phyloP scores from a whole-genome alignment of 306 rosid genomes.

The Rubus parviflorus region DNA sequence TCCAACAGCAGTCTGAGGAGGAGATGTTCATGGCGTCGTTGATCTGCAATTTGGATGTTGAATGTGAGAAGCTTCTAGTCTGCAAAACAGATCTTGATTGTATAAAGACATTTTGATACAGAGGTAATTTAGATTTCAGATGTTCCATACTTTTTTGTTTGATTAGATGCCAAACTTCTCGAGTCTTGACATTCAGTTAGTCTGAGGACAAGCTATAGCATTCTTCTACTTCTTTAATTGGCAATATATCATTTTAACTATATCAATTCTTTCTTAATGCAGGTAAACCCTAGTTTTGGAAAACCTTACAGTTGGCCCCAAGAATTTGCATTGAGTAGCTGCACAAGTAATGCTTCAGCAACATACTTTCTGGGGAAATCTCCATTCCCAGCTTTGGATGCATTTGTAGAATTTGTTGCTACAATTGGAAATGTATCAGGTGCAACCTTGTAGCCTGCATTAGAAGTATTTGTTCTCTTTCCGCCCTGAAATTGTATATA shows the following conservation, averaged over 20 bases:
- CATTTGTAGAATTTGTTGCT: slow-evolving; percentile 64
- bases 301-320: slow-evolving; percentile 30
- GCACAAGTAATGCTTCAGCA: slow-evolving; percentile 49
- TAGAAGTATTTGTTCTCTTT: neutral
- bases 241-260: neutral
- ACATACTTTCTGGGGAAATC: slow-evolving; percentile 74
- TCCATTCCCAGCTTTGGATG: slow-evolving; percentile 76
- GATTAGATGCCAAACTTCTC: neutral
- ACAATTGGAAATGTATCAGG: slow-evolving; percentile 74
- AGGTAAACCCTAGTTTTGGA: slow-evolving; percentile 54
- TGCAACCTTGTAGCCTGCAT: slow-evolving; percentile 19
- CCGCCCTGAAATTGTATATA: slow-evolving; percentile 1
- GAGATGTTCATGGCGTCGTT: slow-evolving; percentile 85
- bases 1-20: slow-evolving; percentile 58
- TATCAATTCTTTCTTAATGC: slow-evolving; percentile 27
- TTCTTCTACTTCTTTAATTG: slow-evolving; percentile 7
- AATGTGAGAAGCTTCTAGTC: slow-evolving; percentile 67
- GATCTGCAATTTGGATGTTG: slow-evolving; percentile 83
- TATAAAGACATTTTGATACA: slow-evolving; percentile 74
- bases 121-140: slow-evolving; percentile 57
- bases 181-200: neutral
- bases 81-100: slow-evolving; percentile 78
- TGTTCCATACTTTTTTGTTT: slow-evolving; percentile 2
- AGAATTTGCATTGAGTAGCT: slow-evolving; percentile 38
- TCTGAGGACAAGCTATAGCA: neutral